These are phyloP conservation scores for Penicillium sp. DNA, from an alignment of 2,329 filamentous ascomycete species.

Conservation along the genomic window DNA sequence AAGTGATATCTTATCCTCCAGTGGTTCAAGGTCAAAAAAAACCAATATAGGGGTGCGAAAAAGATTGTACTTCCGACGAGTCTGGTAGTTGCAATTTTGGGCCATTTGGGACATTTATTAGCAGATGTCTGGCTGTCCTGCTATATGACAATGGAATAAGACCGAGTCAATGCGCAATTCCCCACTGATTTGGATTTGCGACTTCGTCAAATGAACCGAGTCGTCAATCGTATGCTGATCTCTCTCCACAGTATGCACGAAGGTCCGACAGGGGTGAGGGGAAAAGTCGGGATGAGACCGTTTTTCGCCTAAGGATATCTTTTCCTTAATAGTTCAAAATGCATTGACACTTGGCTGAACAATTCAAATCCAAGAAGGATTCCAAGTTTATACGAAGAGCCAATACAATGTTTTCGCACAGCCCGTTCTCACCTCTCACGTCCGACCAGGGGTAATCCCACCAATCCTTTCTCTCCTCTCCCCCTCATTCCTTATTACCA, in stretches of 20 bases:
- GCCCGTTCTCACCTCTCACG: neutral
- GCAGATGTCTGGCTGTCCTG: neutral
- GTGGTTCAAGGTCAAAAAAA: neutral
- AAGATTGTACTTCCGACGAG: neutral
- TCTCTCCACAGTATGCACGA: conserved; percentile 6
- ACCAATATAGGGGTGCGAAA: neutral
- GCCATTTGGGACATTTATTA: neutral
- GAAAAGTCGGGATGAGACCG: neutral
- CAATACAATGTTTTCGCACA: neutral
- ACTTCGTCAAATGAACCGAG: conserved; percentile 14
- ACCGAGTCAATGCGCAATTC: conserved; percentile 3
- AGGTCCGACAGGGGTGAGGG: neutral
- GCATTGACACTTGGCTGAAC: neutral
- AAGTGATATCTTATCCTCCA: neutral
- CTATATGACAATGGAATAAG: conserved; percentile 3
- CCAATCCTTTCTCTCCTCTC: conserved; percentile 1
- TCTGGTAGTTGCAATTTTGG: conserved; percentile 1
- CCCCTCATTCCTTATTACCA: neutral
- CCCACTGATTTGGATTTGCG: neutral
- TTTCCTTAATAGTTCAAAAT: neutral
- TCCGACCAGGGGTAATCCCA: conserved; percentile 1
- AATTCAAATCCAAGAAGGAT: neutral
- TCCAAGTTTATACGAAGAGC: neutral
- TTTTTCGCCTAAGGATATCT: too few species aligned
- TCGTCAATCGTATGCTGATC: conserved; percentile 12